Conservation (phyloP, 805 yeast species). For the Suhomyces prunicola region DNA sequence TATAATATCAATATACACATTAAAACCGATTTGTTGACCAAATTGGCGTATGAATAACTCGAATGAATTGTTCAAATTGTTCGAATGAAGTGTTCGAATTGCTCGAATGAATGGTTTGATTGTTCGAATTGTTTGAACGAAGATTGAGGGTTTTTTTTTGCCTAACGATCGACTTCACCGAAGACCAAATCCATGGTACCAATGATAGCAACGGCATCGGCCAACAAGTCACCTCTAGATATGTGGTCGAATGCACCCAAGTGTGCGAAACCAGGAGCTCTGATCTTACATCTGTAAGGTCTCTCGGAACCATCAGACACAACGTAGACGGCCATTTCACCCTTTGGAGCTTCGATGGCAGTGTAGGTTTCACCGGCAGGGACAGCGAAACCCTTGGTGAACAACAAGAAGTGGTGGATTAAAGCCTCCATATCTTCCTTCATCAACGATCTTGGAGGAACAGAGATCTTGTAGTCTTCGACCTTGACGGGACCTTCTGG, state of each 20-base stretch:
- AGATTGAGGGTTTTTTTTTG: neutral
- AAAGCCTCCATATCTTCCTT: constrained; percentile 91
- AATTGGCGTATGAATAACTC: neutral
- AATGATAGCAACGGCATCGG: constrained; percentile 90
- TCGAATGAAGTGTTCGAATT: neutral
- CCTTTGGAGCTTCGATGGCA: constrained; percentile 92
- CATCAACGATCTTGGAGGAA: constrained; percentile 80
- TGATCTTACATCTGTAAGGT: constrained; percentile 88
- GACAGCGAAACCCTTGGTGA: constrained; percentile 84
- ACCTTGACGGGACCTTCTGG: constrained; percentile 90
- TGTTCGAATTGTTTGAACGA: neutral
- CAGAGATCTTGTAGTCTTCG: constrained; percentile 81
- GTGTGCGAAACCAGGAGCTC: constrained; percentile 94
- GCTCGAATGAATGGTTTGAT: neutral
- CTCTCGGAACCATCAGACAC: constrained; percentile 88
- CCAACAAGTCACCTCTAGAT: constrained; percentile 80
- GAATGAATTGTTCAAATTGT: neutral
- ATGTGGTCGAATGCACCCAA: constrained; percentile 85
- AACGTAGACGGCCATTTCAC: constrained; percentile 89
- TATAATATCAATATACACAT: constrained; percentile 2
- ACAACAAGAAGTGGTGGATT: constrained; percentile 83
- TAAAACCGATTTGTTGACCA: neutral
- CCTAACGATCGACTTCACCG: constrained; percentile 88
- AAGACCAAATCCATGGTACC: constrained; percentile 95
- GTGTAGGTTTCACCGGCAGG: constrained; percentile 91